Base-by-base conservation (phyloP, 2,329 filamentous ascomycete species). In the Graphium sp. region DNA sequence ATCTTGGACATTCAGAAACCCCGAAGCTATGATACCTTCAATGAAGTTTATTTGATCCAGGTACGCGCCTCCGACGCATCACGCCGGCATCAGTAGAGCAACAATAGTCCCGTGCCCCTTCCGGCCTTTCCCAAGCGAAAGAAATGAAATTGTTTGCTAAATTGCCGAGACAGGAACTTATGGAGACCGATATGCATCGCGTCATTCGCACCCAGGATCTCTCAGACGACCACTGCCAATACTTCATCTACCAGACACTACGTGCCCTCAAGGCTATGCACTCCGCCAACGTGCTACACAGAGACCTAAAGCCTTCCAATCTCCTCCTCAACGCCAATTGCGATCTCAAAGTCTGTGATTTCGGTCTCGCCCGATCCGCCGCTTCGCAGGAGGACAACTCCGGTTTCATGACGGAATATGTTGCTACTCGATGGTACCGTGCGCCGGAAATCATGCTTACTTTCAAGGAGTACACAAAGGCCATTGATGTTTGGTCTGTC, bases 381-480 rank as follows among this genome's bases (percentile, higher is more conserved):
- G 89, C 89, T 7, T 94, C 87, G 7, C 91, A 91, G 41, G 89
- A 98, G 48, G 89, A 98, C 55, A 98, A 98, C 58, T 94, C 87
- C n/a, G 89, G 89, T 14, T 98, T 98, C 70, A 98, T 98, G 89
- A 98, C 89, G 11, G 89, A 98, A 91, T 98, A 98, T 51, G 89
- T 98, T 32, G 89, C 89, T 29, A 98, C 89, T 26, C 77, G 89
- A 46, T 98, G 89, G 89, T 98, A 98, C 58, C 84, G 89, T 55
- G 89, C 89, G 5, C 89, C 89, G 4, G 89, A 98, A 53, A 98
- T 98, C 53, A 98, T 98, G 89, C 77, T 98, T 60, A 98, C 89
- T 9, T 98, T 95, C 66, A 95, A 98, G 62, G 89, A 98, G 58
- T 98, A 98, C 60, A 98, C 89, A 44, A 98, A 95, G 58, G 89